A percentile compares a stretch with the other conserved stretches of the same genome.
phyloP scores from a whole-genome alignment of 148 eudicot genomes.

The Persicaria maculosa region DNA sequence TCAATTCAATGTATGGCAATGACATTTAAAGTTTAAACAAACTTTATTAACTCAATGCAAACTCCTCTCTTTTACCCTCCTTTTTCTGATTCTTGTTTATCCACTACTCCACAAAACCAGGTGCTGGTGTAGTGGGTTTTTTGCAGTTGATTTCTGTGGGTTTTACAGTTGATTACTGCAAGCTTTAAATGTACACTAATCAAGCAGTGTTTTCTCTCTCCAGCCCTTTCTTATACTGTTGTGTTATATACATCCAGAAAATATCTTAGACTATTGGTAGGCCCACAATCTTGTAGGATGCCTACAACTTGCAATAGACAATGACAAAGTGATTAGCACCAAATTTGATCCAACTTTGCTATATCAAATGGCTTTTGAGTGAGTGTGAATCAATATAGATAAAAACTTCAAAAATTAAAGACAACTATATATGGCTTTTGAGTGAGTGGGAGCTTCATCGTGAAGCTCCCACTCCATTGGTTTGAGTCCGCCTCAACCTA shows the following conservation, averaged over 20 bases:
- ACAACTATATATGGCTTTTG: no score
- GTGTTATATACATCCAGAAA: background rate
- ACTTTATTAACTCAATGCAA: background rate
- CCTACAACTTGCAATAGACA: no score
- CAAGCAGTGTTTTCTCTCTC: background rate
- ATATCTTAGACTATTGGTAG: background rate
- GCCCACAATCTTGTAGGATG: background rate
- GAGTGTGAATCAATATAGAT: no score
- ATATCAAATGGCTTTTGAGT: no score
- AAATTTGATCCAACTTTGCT: no score
- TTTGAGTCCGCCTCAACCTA: no score
- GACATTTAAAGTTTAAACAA: conserved; percentile 1
- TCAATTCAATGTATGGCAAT: conserved; percentile 9
- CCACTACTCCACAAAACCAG: conserved; percentile 19
- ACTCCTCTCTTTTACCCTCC: background rate
- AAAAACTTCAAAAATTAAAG: no score
- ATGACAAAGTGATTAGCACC: no score
- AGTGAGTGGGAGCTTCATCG: no score
- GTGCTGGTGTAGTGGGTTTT: background rate
- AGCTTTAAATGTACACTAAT: conserved; percentile 2
- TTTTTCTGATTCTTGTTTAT: background rate
- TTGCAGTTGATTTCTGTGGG: conserved; percentile 16
- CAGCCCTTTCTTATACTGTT: background rate
- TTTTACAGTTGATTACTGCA: conserved; percentile 14
- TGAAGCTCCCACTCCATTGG: no score